These are phyloP conservation scores for Inga laurina DNA, from an alignment of 306 rosid species.

Conservation along the genomic window DNA sequence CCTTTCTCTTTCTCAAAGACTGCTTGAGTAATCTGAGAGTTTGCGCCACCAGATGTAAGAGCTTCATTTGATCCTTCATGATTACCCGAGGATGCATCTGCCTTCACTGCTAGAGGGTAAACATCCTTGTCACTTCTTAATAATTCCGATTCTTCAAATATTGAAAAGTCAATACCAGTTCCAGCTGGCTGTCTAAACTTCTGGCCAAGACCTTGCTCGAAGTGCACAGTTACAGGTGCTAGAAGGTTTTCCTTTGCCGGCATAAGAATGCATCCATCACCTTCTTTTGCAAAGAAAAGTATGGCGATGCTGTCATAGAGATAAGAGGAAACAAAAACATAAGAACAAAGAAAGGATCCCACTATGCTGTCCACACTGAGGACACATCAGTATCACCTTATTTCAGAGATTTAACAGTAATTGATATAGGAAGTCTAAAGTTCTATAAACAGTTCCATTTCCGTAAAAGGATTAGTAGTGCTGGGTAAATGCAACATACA, in stretches of 20 bases:
- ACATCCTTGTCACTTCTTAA: conserved; percentile 55
- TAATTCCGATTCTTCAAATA: conserved; percentile 73
- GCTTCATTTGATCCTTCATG: conserved; percentile 62
- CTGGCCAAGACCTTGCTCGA: conserved; percentile 93
- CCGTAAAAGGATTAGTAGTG: neutral
- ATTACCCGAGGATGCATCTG: conserved; percentile 61
- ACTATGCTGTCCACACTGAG: neutral
- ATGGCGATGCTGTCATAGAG: conserved; percentile 71
- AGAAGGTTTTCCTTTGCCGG: conserved; percentile 61
- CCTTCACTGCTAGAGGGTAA: conserved; percentile 86
- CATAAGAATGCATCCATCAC: conserved; percentile 70
- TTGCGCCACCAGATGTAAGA: conserved; percentile 41
- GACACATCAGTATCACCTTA: neutral
- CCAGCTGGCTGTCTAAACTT: conserved; percentile 81
- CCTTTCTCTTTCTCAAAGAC: conserved; percentile 92
- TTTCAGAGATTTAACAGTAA: conserved; percentile 1
- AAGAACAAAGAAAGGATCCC: conserved; percentile 27
- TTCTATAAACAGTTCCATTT: conserved; percentile 8
- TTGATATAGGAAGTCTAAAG: neutral
- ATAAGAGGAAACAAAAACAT: conserved; percentile 30
- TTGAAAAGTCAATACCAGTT: conserved; percentile 72
- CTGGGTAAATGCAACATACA: neutral
- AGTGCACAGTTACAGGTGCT: conserved; percentile 67
- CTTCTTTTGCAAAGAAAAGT: conserved; percentile 93
- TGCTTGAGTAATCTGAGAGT: conserved; percentile 92